Base-by-base conservation (phyloP, 306 rosid species). In the Ammopiptanthus mongolicus region DNA sequence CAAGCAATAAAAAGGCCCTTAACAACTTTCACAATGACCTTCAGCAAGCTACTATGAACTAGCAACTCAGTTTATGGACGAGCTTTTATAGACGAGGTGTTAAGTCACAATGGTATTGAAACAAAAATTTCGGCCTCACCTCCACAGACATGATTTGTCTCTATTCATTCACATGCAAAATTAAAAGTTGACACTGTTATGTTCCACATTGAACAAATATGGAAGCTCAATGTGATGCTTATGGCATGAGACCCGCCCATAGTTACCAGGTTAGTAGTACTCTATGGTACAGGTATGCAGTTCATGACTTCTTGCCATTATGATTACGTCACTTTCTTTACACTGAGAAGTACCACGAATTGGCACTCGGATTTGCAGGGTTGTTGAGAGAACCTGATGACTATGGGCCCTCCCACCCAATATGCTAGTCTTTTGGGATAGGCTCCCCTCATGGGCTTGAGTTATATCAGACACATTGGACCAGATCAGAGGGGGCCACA, bases 81-180 rank as follows among this genome's bases (percentile, higher is more conserved):
- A 74, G 17, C 28, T 0, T 64, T 48, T 58, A 48, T 13, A 15
- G 79, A 75, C 15, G 3, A 56, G 29, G 65, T 39, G 69, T 52
- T 7, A 78, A 42, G 37, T 42, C 61, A 66, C 52, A 48, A n/a
- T 60, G 75, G 64, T 64, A 44, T 13, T 37, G 72, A 75, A 75
- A 48, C 53, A 68, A 39, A 53, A 52, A 58, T 67, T 39, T 22
- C 41, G 6, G 31, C n/a, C 51, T 46, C 55, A 41, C 17, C 42
- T 10, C 36, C 10, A 19, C 15, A 65, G 12, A 41, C 25, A 21
- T 13, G 57, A 25, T 3, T 82, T 64, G 44, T 22, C 50, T 65
- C 65, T 21, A 47, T 51, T 65, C 68, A 46, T 23, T 23, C 77
- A 56, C 31, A 23, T 47, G 25, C 21, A 34, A 82, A 61, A 77